Evolutionary conservation across 768 basidiomycete genomes (phyloP).

Genomic region (Podaxis sp.): DNA sequence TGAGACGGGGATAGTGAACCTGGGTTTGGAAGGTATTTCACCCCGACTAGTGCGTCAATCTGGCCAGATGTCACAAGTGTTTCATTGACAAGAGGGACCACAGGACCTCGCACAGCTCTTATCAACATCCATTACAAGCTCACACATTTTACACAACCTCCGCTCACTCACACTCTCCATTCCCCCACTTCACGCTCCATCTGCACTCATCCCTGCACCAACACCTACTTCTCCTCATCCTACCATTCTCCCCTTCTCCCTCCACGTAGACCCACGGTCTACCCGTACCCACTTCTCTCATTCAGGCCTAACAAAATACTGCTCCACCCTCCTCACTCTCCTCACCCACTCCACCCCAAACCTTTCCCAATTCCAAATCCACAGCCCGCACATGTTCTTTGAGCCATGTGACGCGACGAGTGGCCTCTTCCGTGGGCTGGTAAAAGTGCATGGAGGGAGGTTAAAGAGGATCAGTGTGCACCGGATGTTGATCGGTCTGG

Average conservation of each 20-base stretch:
- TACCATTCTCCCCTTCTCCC: background rate
- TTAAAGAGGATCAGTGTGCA: conserved; percentile 64
- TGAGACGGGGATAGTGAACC: conserved; percentile 43
- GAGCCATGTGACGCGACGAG: conserved; percentile 38
- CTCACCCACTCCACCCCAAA: conserved; percentile 51
- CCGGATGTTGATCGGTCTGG: conserved; percentile 55
- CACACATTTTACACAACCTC: conserved; percentile 41
- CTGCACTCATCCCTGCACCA: conserved; percentile 8
- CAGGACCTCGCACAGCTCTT: conserved; percentile 51
- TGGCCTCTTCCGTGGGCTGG: conserved; percentile 51
- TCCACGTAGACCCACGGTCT: background rate
- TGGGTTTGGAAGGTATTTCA: conserved; percentile 66
- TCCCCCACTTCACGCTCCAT: conserved; percentile 37
- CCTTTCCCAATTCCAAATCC: conserved; percentile 53
- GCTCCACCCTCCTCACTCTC: conserved; percentile 24
- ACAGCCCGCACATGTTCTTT: conserved; percentile 41
- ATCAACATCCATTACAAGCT: conserved; percentile 28
- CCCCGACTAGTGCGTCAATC: conserved; percentile 49
- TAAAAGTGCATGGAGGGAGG: conserved; percentile 47
- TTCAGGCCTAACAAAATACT: background rate
- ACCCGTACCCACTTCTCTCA: background rate
- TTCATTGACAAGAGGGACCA: background rate
- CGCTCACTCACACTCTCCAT: conserved; percentile 37
- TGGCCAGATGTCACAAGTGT: background rate
- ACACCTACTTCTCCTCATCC: background rate